These are phyloP conservation scores for Pisolithus albus DNA, from an alignment of 768 basidiomycete genomes.

Conservation along the genomic window DNA sequence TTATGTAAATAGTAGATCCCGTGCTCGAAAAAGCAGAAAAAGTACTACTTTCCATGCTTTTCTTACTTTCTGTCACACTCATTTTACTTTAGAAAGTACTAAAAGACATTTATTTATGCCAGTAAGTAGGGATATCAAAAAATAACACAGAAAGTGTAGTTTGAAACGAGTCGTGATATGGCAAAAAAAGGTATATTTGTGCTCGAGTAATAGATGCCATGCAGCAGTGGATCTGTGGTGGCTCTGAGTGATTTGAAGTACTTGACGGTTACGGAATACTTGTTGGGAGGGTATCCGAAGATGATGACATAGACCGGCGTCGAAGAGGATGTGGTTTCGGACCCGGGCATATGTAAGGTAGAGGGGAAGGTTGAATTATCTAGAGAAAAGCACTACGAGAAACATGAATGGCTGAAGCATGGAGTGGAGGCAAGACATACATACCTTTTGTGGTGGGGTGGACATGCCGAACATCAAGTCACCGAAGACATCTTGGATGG, in stretches of 20 bases:
- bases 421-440: constrained; percentile 1
- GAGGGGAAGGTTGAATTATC: constrained; percentile 12
- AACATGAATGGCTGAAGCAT: background rate
- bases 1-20: too few species aligned
- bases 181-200: too few species aligned
- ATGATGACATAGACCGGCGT: constrained; percentile 60
- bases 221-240: constrained; percentile 44
- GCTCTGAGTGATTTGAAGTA: constrained; percentile 72
- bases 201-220: too few species aligned
- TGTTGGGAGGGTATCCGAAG: constrained; percentile 85
- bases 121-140: too few species aligned
- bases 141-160: too few species aligned
- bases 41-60: too few species aligned
- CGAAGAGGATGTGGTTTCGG: constrained; percentile 7
- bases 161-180: too few species aligned
- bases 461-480: constrained; percentile 34
- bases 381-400: constrained; percentile 15
- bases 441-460: constrained; percentile 15
- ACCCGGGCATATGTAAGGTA: constrained; percentile 13
- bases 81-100: too few species aligned
- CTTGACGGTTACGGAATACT: constrained; percentile 62
- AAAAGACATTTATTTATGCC: too few species aligned
- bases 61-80: too few species aligned
- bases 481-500: constrained; percentile 68
- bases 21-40: too few species aligned